These are phyloP conservation scores for Lichtheimia hyalospora DNA, from an alignment of 371 early-diverging fungal species.

Conservation along the genomic window DNA sequence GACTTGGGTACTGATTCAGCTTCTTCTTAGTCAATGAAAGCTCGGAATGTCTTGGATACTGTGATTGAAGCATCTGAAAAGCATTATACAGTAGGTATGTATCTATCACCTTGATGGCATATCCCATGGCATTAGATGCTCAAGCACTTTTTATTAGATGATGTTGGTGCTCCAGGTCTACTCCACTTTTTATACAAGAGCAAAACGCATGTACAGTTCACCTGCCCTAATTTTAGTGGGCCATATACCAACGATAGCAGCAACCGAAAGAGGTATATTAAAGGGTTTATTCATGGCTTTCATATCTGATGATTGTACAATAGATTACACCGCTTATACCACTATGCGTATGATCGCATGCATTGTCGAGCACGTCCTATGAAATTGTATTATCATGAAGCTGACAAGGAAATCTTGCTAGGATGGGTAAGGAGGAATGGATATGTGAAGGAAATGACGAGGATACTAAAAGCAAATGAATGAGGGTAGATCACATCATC, in stretches of 20 bases:
- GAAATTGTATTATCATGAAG: slow-evolving; percentile 61
- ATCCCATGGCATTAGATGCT: too few relatives aligned
- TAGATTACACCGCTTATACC: slow-evolving; percentile 67
- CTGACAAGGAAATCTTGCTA: slow-evolving; percentile 63
- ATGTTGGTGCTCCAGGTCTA: slow-evolving; percentile 66
- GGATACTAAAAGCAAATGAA: not conserved
- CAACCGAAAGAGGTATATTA: slow-evolving; percentile 26
- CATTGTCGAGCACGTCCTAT: slow-evolving; percentile 59
- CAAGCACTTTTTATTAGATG: slow-evolving; percentile 37
- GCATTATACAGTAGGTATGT: slow-evolving; percentile 24
- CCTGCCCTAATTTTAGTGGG: slow-evolving; percentile 56
- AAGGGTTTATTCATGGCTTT: too few relatives aligned
- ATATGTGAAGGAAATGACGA: not conserved
- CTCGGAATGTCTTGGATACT: slow-evolving; percentile 21
- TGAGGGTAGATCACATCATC: slow-evolving; percentile 61
- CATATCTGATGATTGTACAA: too few relatives aligned
- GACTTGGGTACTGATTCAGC: not conserved
- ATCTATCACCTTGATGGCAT: too few relatives aligned
- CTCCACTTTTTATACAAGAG: slow-evolving; percentile 81
- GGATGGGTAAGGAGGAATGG: slow-evolving; percentile 61
- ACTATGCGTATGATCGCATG: slow-evolving; percentile 64
- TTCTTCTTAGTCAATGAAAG: slow-evolving; percentile 20
- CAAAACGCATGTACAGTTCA: slow-evolving; percentile 67
- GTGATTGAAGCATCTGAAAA: slow-evolving; percentile 34
- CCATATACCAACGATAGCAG: slow-evolving; percentile 39